Base-by-base conservation (phyloP, 495 filamentous ascomycete species). In the Elasticomyces elasticus region DNA sequence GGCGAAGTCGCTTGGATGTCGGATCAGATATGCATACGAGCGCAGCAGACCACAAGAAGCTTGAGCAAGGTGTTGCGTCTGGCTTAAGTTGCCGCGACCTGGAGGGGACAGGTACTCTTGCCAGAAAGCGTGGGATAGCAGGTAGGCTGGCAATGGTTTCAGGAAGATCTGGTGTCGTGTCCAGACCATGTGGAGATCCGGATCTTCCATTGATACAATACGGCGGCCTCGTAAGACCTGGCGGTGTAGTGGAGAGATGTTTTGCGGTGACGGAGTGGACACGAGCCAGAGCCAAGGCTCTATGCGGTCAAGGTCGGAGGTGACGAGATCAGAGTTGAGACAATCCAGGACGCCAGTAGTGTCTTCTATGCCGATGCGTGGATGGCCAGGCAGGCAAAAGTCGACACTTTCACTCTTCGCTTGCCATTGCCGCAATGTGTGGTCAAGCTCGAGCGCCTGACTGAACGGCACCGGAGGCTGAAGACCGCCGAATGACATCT, bases 161-260 rank as follows among this genome's bases (percentile, higher is more conserved):
- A 82, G 62, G 60, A 69, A 79, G 31, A 81, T 72, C 5, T 61
- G 53, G 23, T 73, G 58, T 28, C 76, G 52, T 49, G 60, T 52
- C 80, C 77, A 83, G 22, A 81, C 67, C 0, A 82, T 70, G 53
- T 83, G 79, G 3, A 81, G 62, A 0, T 65, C 53, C 0, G 72
- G 68, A 27, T 74, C 48, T 42, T 83, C 78, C 1, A 68, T 69
- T 6, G 72, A 30, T 13, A 76, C 25, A 12, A 81, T 75, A 0
- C 62, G 43, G 1, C 78, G 75, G 12, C 68, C 67, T 26, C 65
- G 64, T 1, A 76, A 62, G 9, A 26, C 30, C 54, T 80, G 75
- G 19, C 60, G 56, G 47, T 74, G 66, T 6, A 80, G 65, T 1
- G 72, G 35, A 9, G 48, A 64, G 38, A 71, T 66, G 43, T 72